Percentiles rank a stretch among this genome's conserved stretches.
Conservation (phyloP, 495 filamentous ascomycete species). For the Ascobolus immersus region DNA sequence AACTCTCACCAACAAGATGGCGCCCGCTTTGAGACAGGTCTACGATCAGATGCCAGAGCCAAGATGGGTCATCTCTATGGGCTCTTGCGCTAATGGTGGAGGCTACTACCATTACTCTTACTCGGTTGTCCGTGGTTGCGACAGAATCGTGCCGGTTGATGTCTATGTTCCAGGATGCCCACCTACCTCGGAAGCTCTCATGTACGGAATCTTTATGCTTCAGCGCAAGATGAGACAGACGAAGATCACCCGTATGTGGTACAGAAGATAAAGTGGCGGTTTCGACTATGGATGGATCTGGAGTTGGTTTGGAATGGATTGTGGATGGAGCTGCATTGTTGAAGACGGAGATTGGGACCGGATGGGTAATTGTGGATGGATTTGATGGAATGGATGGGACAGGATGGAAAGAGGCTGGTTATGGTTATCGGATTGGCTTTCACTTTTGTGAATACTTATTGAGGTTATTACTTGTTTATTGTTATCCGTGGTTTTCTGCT, state of each 20-base stretch:
- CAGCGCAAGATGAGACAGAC: slow-evolving; percentile 74
- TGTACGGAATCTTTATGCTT: slow-evolving; percentile 68
- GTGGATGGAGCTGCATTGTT: too few species aligned
- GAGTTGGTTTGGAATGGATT: too few species aligned
- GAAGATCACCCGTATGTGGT: slow-evolving; percentile 43
- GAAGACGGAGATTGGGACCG: too few species aligned
- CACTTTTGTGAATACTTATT: too few species aligned
- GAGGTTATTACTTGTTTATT: too few species aligned
- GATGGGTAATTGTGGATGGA: too few species aligned
- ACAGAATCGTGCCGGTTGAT: slow-evolving; percentile 76
- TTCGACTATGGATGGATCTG: too few species aligned
- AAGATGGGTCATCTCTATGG: slow-evolving; percentile 80
- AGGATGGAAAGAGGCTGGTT: too few species aligned
- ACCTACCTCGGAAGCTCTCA: slow-evolving; percentile 63
- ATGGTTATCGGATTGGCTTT: too few species aligned
- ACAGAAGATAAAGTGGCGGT: slow-evolving; percentile 31
- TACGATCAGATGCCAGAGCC: slow-evolving; percentile 98
- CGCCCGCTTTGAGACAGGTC: slow-evolving; percentile 73
- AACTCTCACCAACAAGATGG: slow-evolving; percentile 96
- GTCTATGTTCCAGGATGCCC: slow-evolving; percentile 85
- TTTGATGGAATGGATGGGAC: too few species aligned
- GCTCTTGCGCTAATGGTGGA: slow-evolving; percentile 73
- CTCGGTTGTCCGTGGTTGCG: slow-evolving; percentile 63
- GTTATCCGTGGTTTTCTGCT: too few species aligned
- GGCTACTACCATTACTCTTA: slow-evolving; percentile 92